These are phyloP conservation scores for Chytridium lagenaria DNA, from an alignment of 371 early-diverging fungal genomes.

Conservation along the genomic window DNA sequence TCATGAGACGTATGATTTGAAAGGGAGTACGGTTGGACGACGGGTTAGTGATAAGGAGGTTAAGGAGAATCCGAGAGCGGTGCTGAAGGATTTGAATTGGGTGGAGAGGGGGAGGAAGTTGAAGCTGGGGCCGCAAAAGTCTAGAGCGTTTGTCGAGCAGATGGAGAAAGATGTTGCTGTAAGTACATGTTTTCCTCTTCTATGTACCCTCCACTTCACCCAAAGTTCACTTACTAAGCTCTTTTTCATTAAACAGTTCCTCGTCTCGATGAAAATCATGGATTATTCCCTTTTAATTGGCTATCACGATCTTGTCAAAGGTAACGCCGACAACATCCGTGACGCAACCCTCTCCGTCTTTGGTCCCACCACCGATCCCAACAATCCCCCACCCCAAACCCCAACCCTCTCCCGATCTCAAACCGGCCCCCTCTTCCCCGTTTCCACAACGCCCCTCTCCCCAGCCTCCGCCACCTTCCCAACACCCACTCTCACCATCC, in stretches of 20 bases:
- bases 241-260: constrained; percentile 51
- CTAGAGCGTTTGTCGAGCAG: constrained; percentile 78
- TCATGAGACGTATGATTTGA: constrained; percentile 94
- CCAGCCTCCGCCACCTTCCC: too few relatives aligned
- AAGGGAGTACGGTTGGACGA: constrained; percentile 92
- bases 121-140: constrained; percentile 76
- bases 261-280: constrained; percentile 88
- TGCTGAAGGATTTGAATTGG: constrained; percentile 97
- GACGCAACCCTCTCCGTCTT: constrained; percentile 86
- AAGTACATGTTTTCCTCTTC: constrained; percentile 7
- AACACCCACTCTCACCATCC: too few relatives aligned
- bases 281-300: constrained; percentile 96
- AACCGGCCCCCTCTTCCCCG: neutral
- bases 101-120: constrained; percentile 72
- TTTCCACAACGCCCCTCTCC: neutral
- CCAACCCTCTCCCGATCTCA: constrained; percentile 14
- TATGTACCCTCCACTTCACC: neutral
- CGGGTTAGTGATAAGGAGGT: constrained; percentile 69
- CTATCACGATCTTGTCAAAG: constrained; percentile 81
- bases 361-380: constrained; percentile 51
- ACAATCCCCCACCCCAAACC: too few relatives aligned
- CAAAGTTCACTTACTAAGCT: too few relatives aligned
- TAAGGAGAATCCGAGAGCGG: constrained; percentile 74
- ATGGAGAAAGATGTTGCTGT: constrained; percentile 79
- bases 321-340: constrained; percentile 86